Conservation (phyloP, 306 rosid species). For the Adenanthera pavonina region DNA sequence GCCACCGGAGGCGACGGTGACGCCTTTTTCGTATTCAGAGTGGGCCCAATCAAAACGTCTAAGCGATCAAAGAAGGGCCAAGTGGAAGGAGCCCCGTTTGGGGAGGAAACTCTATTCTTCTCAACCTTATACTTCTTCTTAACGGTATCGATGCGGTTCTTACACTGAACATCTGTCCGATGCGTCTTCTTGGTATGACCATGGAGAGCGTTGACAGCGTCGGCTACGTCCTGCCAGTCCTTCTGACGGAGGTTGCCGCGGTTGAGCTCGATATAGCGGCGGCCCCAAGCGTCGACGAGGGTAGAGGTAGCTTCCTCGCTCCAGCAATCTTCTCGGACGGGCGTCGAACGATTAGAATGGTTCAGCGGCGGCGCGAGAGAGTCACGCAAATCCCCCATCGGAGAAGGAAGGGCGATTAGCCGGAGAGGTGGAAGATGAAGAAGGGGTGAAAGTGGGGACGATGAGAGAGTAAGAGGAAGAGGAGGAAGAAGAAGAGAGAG, state of each 20-base stretch:
- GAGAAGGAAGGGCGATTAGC: conserved; percentile 1
- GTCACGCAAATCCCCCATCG: conserved; percentile 76
- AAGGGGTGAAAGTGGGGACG: neutral
- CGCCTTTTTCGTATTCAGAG: conserved; percentile 52
- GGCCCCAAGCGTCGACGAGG: conserved; percentile 91
- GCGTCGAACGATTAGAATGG: conserved; percentile 57
- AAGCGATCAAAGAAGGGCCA: conserved; percentile 88
- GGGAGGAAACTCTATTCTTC: conserved; percentile 79
- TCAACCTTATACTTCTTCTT: conserved; percentile 95
- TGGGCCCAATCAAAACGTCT: conserved; percentile 70
- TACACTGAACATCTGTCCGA: conserved; percentile 96
- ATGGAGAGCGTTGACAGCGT: conserved; percentile 89
- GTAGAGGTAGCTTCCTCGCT: conserved; percentile 91
- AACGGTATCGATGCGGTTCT: conserved; percentile 90
- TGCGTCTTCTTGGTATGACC: conserved; percentile 88
- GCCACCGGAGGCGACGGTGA: conserved; percentile 69
- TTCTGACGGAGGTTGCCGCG: conserved; percentile 98
- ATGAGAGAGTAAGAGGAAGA: conserved; percentile 14
- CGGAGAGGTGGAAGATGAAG: conserved; percentile 25
- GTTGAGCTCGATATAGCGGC: conserved; percentile 88
- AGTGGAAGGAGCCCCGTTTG: conserved; percentile 58
- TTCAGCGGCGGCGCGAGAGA: conserved; percentile 54
- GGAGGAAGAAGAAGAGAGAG: neutral
- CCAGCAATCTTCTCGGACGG: conserved; percentile 98
- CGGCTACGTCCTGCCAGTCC: conserved; percentile 98